Evolutionary conservation across 306 rosid genomes (phyloP), one percentile per base, ranked within the genome.

Genomic region (Mimosa bimucronata): DNA sequence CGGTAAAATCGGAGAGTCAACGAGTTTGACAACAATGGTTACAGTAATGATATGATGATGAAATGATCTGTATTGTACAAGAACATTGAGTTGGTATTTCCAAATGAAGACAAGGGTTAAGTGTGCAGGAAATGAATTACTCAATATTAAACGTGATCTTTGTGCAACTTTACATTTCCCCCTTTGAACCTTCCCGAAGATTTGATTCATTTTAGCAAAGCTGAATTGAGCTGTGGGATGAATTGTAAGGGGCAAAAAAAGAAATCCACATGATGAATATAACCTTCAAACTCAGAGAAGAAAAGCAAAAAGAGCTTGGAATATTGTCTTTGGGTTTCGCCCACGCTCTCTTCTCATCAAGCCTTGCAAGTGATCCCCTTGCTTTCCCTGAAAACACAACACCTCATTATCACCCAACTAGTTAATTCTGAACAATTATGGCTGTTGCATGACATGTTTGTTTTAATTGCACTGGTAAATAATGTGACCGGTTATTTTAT

Each of bases 271-370:
- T 69, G 40, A 23, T 42, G 55, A 45, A 42, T n/a, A 42, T 16
- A 41, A 69, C 83, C 66, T 79, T 92, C 85, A 90, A 77, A 92
- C 78, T 92, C 85, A 94, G 70, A 92, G 95, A 84, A 95, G 97
- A 74, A 92, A 88, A 60, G 98, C 86, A 83, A 95, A 92, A 81
- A 95, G 90, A 82, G 90, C 95, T 85, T 91, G 98, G 79, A 92
- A 81, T 37, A 91, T 88, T 77, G 97, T 89, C 87, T 84, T 91
- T 73, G 94, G 94, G 31, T 84, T 87, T 66, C 86, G 70, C 83
- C 81, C 77, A 76, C 73, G 70, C 64, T 84, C 88, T 61, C 84
- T 76, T 53, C 69, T 85, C 69, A 79, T 76, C 52, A 88, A 84
- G 48, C 87, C 90, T 81, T 89, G 91, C 34, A 77, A 65, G 29